Evolutionary conservation across 2,329 filamentous ascomycete genomes (phyloP), one percentile per base, ranked within the genome.

Genomic region (Chaetomium sp.): DNA sequence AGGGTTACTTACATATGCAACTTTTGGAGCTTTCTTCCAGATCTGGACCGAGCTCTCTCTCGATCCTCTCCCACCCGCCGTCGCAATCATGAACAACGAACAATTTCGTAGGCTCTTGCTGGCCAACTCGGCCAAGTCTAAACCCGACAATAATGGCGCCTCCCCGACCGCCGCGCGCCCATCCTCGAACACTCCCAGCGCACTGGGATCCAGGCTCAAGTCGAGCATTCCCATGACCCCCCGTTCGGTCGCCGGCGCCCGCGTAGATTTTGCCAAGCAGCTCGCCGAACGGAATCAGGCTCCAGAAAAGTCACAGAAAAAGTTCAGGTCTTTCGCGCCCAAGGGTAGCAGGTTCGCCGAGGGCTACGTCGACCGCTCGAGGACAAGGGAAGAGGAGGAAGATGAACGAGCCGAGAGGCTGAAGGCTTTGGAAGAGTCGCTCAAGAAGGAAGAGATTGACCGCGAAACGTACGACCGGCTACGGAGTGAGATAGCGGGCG

Each of bases 141-240:
- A 75, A 21, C 62, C 71, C 67, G 65, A 77, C 70, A 78, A 77
- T 74, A 76, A 84, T 81, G 83, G 80, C 68, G 74, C 84, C 19
- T 76, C 73, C 4, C 49, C 72, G 0, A 16, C 73, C 70, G 60
- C 68, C 69, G 70, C 65, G 71, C 67, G 68, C 71, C 21, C 72
- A 72, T 62, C 69, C 69, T 71, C 67, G 70, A 57, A 56, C 61
- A 59, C 64, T 2, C 78, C 82, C 55, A 78, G 80, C 57, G 78
- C 86, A 4, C 82, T 96, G 63, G 93, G 93, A 25, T 95, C 92
- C 64, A 86, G 90, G 72, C 87, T 90, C 78, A 87, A 87, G 70
- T 85, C 90, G 38, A 94, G 86, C 76, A 94, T 97, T 67, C 92
- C 92, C 63, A 97, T 97, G 94, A 97, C 94, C 56, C 94, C 94